Percentiles rank a stretch among this genome's conserved stretches.
These are phyloP conservation scores for Debaryomyces psychrophilus DNA, from an alignment of 1,139 yeast species.

Conservation along the genomic window DNA sequence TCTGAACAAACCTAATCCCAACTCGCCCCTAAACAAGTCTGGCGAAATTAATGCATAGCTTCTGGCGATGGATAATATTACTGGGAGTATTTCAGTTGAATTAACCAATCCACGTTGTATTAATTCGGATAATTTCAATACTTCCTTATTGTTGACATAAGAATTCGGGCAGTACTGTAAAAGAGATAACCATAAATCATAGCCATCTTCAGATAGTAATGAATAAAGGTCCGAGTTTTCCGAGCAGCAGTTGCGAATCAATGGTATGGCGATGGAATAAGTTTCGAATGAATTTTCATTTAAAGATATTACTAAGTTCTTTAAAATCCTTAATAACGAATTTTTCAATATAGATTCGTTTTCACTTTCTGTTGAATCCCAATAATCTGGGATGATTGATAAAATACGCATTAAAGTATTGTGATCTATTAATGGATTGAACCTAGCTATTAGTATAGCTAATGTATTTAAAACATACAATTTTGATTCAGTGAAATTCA, in stretches of 20 bases:
- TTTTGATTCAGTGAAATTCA: constrained; percentile 73
- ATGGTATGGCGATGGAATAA: constrained; percentile 67
- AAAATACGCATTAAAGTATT: constrained; percentile 57
- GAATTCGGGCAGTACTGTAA: constrained; percentile 56
- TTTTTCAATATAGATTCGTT: constrained; percentile 72
- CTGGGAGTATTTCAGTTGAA: constrained; percentile 77
- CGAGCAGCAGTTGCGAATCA: constrained; percentile 64
- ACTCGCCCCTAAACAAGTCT: constrained; percentile 40
- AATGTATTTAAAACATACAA: constrained; percentile 68
- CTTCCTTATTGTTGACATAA: constrained; percentile 24
- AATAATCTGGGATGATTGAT: constrained; percentile 66
- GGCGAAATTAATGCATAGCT: constrained; percentile 69
- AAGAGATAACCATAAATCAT: constrained; percentile 77
- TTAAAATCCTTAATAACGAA: constrained; percentile 68
- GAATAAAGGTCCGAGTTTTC: constrained; percentile 62
- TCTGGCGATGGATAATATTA: constrained; percentile 67
- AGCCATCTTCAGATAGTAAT: constrained; percentile 82
- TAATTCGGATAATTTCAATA: constrained; percentile 51
- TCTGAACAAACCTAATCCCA: constrained; percentile 47
- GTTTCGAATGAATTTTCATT: constrained; percentile 62
- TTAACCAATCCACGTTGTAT: constrained; percentile 54
- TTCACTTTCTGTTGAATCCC: constrained; percentile 61
- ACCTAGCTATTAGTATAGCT: constrained; percentile 63
- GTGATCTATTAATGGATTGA: constrained; percentile 60
- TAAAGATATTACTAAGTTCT: constrained; percentile 65